Conservation (phyloP, 2,329 filamentous ascomycete species). For the Gaeumannomyces tritici region DNA sequence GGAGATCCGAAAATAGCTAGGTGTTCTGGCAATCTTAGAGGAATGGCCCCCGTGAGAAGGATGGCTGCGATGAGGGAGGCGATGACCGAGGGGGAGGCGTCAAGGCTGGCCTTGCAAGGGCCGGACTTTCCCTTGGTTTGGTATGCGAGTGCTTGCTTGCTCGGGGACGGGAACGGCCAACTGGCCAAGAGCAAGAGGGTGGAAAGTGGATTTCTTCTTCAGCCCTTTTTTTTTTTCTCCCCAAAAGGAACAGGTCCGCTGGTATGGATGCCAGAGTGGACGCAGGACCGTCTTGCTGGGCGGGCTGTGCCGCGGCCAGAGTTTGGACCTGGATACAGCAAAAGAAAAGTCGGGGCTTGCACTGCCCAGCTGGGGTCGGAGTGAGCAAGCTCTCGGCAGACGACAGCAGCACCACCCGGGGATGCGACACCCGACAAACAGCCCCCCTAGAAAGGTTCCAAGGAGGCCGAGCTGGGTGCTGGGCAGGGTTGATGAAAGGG, state of each 20-base stretch:
- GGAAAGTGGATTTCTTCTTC: neutral
- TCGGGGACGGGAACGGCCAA: no score
- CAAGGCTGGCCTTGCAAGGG: neutral
- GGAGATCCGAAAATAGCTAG: neutral
- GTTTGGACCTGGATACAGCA: neutral
- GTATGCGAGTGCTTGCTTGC: neutral
- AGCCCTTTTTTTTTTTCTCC: neutral
- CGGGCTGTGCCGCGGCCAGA: neutral
- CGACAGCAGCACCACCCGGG: neutral
- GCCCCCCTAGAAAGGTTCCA: neutral
- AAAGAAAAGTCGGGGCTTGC: neutral
- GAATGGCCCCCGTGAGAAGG: neutral
- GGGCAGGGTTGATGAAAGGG: neutral
- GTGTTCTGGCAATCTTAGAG: neutral
- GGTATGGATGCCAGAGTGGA: neutral
- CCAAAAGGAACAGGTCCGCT: neutral
- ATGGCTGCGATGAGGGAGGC: neutral
- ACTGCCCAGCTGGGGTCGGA: neutral
- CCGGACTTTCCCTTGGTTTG: no score
- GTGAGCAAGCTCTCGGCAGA: neutral
- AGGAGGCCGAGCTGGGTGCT: no score
- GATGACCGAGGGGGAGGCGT: neutral
- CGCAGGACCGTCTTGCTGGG: neutral
- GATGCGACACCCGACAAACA: no score
- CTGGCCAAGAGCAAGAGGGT: neutral